Evolutionary conservation across 1,284 basidiomycete species (phyloP), one percentile per base, ranked within the genome.

Genomic region (Irpex rosettiformis): DNA sequence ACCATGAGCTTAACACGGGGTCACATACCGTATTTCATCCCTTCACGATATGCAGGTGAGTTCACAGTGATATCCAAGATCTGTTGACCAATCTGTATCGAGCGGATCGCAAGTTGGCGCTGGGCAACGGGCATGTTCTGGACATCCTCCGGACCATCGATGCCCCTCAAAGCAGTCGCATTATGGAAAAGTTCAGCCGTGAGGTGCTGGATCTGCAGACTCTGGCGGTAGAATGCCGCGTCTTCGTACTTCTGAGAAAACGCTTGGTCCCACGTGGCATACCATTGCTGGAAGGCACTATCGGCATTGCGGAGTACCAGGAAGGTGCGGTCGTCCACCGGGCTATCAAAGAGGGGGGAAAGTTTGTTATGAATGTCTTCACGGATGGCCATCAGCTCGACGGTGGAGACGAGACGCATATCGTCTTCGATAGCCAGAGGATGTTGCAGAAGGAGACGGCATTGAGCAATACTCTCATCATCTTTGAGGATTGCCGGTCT

Each of bases 381-480:
- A 54, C 91, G 84, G 62, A 92, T 84, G n/a, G 83, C 83, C 83
- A 92, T 90, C 56, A 93, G 79, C 66, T 93, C 92, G 21, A 94
- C 91, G 0, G 93, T 96, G 5, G 94, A 95, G 18, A 96, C 91
- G n/a, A 97, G 83, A 47, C 94, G 86, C 82, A 93, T 94, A 67
- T 97, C 94, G 62, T 96, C 94, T 65, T 93, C 89, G 64, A 95
- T 92, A 5, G 92, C 85, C 21, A 96, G 76, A 13, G 94, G 94
- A 69, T 96, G 94, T 64, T 89, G 86, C 24, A 96, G 76, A n/a
- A 95, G 79, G 33, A 88, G 75, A 47, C 90, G 86, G 62, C 91
- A 93, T 58, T 92, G 84, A 66, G 81, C 83, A 59, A 96, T 94
- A 54, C 91, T 89, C 67, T 96, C 93, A 66, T 96, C 93, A 63